Conservation (phyloP, 169 alveolate species). For the Plasmodium gaboni region DNA sequence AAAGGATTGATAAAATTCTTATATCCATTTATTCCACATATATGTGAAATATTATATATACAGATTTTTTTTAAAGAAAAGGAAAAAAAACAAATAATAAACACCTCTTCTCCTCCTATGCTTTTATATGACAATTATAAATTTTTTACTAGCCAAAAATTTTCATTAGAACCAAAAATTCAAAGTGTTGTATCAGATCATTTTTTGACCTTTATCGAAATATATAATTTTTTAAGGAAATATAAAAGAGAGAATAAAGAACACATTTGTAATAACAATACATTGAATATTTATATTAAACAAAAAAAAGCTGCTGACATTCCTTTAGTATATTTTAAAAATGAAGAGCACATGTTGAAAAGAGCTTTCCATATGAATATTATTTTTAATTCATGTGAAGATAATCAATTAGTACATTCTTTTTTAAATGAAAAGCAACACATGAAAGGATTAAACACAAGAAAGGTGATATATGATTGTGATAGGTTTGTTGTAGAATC, state of each 20-base stretch:
- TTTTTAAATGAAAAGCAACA: not conserved
- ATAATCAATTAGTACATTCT: not conserved
- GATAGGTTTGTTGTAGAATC: not conserved
- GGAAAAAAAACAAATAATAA: not conserved
- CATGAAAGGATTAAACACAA: not conserved
- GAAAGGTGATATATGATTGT: not conserved
- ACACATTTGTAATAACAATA: not conserved
- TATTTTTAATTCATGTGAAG: not conserved
- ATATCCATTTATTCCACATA: constrained; percentile 56
- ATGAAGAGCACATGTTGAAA: constrained; percentile 30
- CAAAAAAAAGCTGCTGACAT: not conserved
- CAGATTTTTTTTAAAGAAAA: constrained; percentile 12
- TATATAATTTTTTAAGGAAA: constrained; percentile 7
- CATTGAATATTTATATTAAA: constrained; percentile 9
- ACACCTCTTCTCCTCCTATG: not conserved
- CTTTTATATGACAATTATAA: constrained; percentile 24
- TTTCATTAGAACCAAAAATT: not conserved
- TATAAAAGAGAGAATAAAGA: constrained; percentile 4
- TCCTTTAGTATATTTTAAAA: constrained; percentile 13
- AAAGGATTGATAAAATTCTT: constrained; percentile 27
- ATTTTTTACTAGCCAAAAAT: constrained; percentile 16
- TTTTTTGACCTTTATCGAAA: constrained; percentile 2
- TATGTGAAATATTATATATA: constrained; percentile 24
- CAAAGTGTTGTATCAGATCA: not conserved
- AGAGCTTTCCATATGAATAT: constrained; percentile 43